A percentile compares a stretch with the other conserved stretches of the same genome.
phyloP scores from a whole-genome alignment of 2,329 filamentous ascomycete genomes.

The Canariomyces notabilis region DNA sequence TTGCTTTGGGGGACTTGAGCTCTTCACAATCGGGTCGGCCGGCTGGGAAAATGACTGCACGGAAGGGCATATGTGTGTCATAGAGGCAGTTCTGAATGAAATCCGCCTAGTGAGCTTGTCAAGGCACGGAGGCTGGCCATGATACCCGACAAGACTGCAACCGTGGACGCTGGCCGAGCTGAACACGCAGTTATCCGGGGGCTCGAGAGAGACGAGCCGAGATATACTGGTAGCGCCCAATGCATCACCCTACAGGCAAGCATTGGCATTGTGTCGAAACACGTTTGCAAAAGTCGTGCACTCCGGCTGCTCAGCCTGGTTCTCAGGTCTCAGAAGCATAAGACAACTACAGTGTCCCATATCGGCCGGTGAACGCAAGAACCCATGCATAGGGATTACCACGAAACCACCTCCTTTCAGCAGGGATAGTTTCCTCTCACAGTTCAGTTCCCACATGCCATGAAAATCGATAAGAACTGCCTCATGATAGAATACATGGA shows the following conservation, averaged over 20 bases:
- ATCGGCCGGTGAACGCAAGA: too few relatives aligned
- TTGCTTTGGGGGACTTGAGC: conserved; percentile 31
- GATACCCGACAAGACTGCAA: conserved; percentile 13
- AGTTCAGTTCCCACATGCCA: too few relatives aligned
- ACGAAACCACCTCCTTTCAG: too few relatives aligned
- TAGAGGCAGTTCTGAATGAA: conserved; percentile 33
- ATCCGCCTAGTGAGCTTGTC: conserved; percentile 26
- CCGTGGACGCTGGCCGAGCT: conserved; percentile 1
- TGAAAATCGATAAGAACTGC: too few relatives aligned
- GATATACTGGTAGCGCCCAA: conserved; percentile 3
- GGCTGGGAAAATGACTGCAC: conserved; percentile 30
- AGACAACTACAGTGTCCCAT: too few relatives aligned
- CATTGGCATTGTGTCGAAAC: not conserved
- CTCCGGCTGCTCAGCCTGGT: too few relatives aligned
- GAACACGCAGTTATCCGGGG: not conserved
- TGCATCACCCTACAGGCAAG: conserved; percentile 10
- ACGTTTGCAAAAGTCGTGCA: too few relatives aligned
- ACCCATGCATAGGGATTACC: too few relatives aligned
- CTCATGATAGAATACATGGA: too few relatives aligned
- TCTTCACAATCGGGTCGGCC: conserved; percentile 30
- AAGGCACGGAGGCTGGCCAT: conserved; percentile 15
- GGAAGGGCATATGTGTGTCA: conserved; percentile 28
- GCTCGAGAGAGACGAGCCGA: conserved; percentile 4
- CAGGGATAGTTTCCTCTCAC: too few relatives aligned
- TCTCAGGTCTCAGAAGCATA: too few relatives aligned